Evolutionary conservation across 2,329 filamentous ascomycete species (phyloP), one percentile per base, ranked within the genome.

Genomic region (Trichoderma cornu-damae): DNA sequence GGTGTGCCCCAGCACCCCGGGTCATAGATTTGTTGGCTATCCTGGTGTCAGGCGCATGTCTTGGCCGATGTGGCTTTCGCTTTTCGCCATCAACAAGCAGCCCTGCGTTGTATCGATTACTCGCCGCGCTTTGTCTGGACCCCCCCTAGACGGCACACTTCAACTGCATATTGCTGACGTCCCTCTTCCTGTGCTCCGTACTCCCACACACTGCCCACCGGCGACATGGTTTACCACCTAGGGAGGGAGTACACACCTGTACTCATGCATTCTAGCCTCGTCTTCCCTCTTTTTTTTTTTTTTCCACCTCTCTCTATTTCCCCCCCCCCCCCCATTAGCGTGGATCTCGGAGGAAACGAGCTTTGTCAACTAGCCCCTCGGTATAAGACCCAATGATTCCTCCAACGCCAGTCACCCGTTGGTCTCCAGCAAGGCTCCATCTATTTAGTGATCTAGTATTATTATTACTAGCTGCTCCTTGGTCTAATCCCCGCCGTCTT

Each of bases 301-400:
- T 22, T 26, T 28, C 18, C 35, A 9, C n/a, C 26, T 20, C 32
- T 47, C 24, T 14, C 16, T 24, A 28, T 38, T 46, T 14, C 32
- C 7, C 40, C 26, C 43, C 32, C 14, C 51, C 37, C 40, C 28
- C 26, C 52, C 24, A 35, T 57, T 59, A 57, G 57, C 57, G 52
- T 51, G 42, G 44, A 22, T 32, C 52, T 44, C 40, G 52, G 54
- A 32, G 54, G 9, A 37, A 37, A 51, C 42, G 35, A 40, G 20
- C 38, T 51, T 56, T 24, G 43, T 7, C 43, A 42, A 50, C 48
- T 57, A 57, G 52, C 51, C 38, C 42, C 35, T 59, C 57, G 44
- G 52, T 59, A 59, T 59, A 59, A 59, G 57, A 59, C 57, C 57
- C 52, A 40, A 46, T 40, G 57, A 34, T 46, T 37, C 52, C 57